Evolutionary conservation across 2,329 filamentous ascomycete species (phyloP).

Genomic region (Trichoderma asperellum): DNA sequence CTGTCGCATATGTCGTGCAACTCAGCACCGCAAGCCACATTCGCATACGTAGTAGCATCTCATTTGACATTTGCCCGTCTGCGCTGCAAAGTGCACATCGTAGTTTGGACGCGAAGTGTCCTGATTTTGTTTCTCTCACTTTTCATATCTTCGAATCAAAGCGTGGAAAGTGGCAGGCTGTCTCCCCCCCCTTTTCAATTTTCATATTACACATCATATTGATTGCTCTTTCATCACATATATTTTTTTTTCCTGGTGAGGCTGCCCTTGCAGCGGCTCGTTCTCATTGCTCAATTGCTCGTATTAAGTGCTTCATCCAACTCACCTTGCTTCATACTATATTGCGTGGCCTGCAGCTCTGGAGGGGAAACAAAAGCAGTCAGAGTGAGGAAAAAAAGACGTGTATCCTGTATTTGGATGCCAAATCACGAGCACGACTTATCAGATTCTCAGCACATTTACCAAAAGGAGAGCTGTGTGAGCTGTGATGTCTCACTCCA

Average conservation of each 20-base stretch:
- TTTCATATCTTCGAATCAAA: neutral
- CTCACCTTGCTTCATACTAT: neutral
- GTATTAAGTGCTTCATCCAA: neutral
- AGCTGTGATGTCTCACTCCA: neutral
- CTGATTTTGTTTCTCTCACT: neutral
- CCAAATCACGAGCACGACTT: neutral
- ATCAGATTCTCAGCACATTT: neutral
- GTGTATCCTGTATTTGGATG: neutral
- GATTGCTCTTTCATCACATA: neutral
- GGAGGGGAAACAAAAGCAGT: neutral
- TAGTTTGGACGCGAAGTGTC: neutral
- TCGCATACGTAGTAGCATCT: conserved; percentile 24
- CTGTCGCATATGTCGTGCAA: conserved; percentile 19
- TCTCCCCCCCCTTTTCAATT: neutral
- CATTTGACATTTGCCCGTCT: conserved; percentile 19
- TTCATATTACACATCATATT: conserved; percentile 7
- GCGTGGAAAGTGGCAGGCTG: neutral
- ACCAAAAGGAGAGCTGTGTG: neutral
- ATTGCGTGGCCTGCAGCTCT: conserved; percentile 1
- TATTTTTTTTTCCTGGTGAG: neutral
- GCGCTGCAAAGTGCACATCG: conserved; percentile 13
- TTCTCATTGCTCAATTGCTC: neutral
- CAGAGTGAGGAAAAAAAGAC: neutral
- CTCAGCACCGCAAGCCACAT: conserved; percentile 12
- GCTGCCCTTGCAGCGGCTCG: neutral